Percentiles rank a stretch among this genome's conserved stretches.
Conservation (phyloP, 2,329 filamentous ascomycete genomes). For the Verticillium alfalfae region DNA sequence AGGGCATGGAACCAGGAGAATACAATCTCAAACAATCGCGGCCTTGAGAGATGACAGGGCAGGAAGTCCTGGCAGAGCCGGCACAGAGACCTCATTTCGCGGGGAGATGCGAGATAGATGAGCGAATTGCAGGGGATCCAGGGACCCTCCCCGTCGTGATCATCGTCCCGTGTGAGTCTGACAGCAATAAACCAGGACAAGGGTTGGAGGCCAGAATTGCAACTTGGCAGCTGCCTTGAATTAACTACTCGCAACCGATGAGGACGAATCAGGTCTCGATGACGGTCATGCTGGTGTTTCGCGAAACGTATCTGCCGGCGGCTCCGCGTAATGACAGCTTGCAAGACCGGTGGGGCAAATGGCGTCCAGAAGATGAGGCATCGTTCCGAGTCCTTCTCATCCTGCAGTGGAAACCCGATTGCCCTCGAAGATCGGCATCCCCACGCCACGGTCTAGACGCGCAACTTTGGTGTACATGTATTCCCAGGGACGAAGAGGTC, state of each 20-base stretch:
- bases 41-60: not conserved
- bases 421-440: not conserved
- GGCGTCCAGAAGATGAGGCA: not conserved
- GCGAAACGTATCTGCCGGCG: not conserved
- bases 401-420: not conserved
- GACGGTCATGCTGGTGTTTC: not conserved
- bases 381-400: not conserved
- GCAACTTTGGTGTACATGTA: not conserved
- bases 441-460: not conserved
- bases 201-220: not conserved
- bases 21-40: not conserved
- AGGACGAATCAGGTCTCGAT: not conserved
- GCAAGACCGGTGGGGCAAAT: not conserved
- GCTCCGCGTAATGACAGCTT: not conserved
- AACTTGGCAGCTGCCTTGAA: not conserved
- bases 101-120: constrained; percentile 2
- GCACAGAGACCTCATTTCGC: constrained; percentile 1
- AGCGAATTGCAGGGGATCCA: not conserved
- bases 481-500: not conserved
- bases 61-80: not conserved
- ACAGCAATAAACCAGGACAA: not conserved
- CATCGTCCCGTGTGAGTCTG: not conserved
- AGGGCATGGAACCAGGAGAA: not conserved
- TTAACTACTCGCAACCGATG: not conserved
- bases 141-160: not conserved